A percentile compares a stretch with the other conserved stretches of the same genome.
These are phyloP conservation scores for Meripilus lineatus DNA, from an alignment of 1,284 basidiomycete genomes.

Conservation along the genomic window DNA sequence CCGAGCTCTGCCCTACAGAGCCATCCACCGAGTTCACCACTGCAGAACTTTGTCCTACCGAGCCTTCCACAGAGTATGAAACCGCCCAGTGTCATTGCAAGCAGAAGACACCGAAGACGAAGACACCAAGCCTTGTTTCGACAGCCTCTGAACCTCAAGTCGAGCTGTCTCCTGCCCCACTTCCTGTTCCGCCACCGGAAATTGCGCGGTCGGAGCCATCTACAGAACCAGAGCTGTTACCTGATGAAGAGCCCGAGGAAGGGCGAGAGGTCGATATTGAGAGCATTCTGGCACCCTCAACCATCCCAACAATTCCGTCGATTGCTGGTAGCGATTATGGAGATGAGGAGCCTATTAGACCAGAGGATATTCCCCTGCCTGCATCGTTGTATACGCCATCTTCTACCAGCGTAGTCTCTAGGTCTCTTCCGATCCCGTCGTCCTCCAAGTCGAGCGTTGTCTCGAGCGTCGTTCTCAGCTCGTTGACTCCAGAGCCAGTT, in stretches of 20 bases:
- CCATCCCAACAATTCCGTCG: slow-evolving; percentile 26
- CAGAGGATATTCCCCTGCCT: slow-evolving; percentile 36
- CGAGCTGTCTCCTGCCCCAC: no score
- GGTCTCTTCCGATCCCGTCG: no score
- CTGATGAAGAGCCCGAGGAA: not conserved
- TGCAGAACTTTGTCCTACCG: slow-evolving; percentile 42
- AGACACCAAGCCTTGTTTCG: slow-evolving; percentile 1
- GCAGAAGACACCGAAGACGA: slow-evolving; percentile 4
- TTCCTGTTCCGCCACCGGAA: no score
- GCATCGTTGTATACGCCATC: slow-evolving; percentile 33
- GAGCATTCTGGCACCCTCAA: slow-evolving; percentile 21
- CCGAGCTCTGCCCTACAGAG: slow-evolving; percentile 46
- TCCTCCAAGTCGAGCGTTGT: slow-evolving; percentile 21
- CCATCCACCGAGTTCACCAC: slow-evolving; percentile 46
- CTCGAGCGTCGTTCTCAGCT: slow-evolving; percentile 11
- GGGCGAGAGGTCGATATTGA: slow-evolving; percentile 17
- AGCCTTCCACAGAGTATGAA: slow-evolving; percentile 32
- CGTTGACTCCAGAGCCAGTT: slow-evolving; percentile 7
- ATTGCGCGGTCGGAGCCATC: no score
- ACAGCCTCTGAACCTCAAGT: no score
- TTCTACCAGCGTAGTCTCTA: no score
- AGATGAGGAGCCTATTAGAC: slow-evolving; percentile 11
- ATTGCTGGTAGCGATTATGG: slow-evolving; percentile 1
- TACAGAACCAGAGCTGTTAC: slow-evolving; percentile 7
- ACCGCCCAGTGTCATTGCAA: slow-evolving; percentile 28